Base-by-base conservation (phyloP, 1,139 yeast species). In the Entelexis paramagnoliae region DNA sequence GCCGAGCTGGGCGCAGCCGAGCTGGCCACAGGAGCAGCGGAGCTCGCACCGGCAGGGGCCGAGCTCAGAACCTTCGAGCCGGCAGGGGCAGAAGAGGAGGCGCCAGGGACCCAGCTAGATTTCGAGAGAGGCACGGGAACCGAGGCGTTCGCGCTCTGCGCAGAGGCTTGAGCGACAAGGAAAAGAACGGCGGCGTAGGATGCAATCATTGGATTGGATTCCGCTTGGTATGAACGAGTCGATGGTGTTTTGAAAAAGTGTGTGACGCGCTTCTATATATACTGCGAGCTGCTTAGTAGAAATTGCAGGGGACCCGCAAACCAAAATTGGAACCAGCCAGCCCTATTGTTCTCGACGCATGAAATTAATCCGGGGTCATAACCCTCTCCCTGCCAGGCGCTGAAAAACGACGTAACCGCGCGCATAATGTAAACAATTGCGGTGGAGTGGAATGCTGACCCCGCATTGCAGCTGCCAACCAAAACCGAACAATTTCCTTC, bases 11-110 rank as follows among this genome's bases (percentile, higher is more conserved):
- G 24, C 24, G 24, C 24, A 19, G 17, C 28, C 26, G 45, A 20
- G 45, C 28, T 30, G n/a, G 16, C 44, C 9, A 16, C n/a, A 17
- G 24, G 34, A 14, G 24, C 42, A 69, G 68, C 67, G 69, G 57
- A 20, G 36, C 13, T 34, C 13, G 22, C n/a, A 4, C 22, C 11
- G 34, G 35, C 39, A n/a, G 35, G 8, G 19, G 22, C 38, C 16
- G 24, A 35, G 26, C 26, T 19, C 8, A 14, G 16, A 13, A 13
- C 28, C 13, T 20, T 2, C 17, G 45, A 41, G 35, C 35, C 24
- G 26, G 13, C 32, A 39, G 26, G 11, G 4, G 20, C 30, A 39
- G 42, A 26, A 36, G 28, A 19, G n/a, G 40, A 17, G 3, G 29
- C 41, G 24, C 45, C 14, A 14, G 45, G 45, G 4, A 29, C 38